Percentiles rank a stretch among this genome's conserved stretches.
Conservation (phyloP, 257 asterid species). For the Ajuga chamaepitys region DNA sequence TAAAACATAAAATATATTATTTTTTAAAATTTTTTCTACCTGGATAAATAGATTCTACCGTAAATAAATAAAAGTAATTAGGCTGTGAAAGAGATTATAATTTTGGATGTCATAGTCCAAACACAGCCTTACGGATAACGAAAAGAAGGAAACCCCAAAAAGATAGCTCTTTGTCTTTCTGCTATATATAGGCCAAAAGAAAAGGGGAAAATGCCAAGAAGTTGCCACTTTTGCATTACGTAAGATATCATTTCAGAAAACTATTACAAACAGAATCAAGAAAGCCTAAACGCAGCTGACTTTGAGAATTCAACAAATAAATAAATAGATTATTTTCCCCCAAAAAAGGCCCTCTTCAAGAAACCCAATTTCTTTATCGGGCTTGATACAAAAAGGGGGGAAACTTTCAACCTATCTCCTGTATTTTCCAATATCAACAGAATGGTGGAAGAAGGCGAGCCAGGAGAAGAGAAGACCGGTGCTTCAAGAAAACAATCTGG, state of each 20-base stretch:
- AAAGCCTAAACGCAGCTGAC: constrained; percentile 7
- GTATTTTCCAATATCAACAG: background rate
- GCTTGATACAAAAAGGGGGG: background rate
- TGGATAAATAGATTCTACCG: too few species aligned
- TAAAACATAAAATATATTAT: too few species aligned
- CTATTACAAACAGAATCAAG: constrained; percentile 6
- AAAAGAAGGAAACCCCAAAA: background rate
- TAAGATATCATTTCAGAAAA: background rate
- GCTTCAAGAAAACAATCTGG: constrained; percentile 23
- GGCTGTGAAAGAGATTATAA: too few species aligned
- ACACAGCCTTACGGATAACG: background rate
- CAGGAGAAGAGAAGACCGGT: constrained; percentile 27
- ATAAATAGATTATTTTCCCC: constrained; percentile 10
- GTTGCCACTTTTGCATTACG: background rate
- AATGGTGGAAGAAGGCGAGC: constrained; percentile 35
- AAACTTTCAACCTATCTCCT: background rate
- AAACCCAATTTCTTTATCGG: background rate
- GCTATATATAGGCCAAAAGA: background rate
- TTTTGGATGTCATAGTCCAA: too few species aligned
- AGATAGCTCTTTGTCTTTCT: background rate
- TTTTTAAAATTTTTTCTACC: too few species aligned
- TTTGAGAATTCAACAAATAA: too few species aligned
- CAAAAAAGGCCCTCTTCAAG: background rate
- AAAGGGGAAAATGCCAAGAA: background rate
- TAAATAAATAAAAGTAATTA: too few species aligned